Conservation (phyloP, 768 basidiomycete genomes). For the Termitomyces bulborhizus region DNA sequence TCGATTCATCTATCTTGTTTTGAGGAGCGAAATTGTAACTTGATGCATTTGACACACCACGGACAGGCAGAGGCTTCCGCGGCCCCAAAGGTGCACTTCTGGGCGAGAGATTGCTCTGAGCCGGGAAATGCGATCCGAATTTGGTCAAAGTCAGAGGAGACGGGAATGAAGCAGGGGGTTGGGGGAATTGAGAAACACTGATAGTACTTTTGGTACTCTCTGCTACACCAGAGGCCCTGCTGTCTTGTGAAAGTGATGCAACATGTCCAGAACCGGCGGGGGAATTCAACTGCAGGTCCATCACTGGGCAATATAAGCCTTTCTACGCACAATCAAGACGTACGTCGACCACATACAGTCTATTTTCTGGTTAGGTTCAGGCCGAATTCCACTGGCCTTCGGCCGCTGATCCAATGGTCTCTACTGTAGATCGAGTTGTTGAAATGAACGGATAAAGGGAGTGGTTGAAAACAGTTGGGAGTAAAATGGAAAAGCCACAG, state of each 20-base stretch:
- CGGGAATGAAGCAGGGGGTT: slow-evolving; percentile 44
- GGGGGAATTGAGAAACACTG: slow-evolving; percentile 50
- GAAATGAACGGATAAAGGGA: slow-evolving; percentile 8
- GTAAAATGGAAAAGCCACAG: neutral
- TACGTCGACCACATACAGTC: slow-evolving; percentile 4
- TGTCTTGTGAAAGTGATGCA: slow-evolving; percentile 36
- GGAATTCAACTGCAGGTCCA: slow-evolving; percentile 10
- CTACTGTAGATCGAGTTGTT: neutral
- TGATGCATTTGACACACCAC: neutral
- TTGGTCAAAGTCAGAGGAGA: slow-evolving; percentile 30
- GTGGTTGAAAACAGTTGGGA: slow-evolving; percentile 1
- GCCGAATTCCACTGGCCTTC: no score
- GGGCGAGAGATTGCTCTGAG: slow-evolving; percentile 16
- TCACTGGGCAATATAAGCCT: slow-evolving; percentile 8
- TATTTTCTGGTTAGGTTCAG: neutral
- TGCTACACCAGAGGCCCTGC: slow-evolving; percentile 51
- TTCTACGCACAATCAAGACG: neutral
- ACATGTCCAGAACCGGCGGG: slow-evolving; percentile 23
- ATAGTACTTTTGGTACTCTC: slow-evolving; percentile 54
- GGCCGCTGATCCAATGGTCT: neutral
- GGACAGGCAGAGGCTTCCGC: slow-evolving; percentile 9
- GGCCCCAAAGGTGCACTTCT: slow-evolving; percentile 15
- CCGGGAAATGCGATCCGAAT: slow-evolving; percentile 21
- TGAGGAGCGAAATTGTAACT: neutral
- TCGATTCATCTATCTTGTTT: slow-evolving; percentile 2